Conservation (phyloP, 2,329 filamentous ascomycete genomes). For the Diaporthe australafricana region DNA sequence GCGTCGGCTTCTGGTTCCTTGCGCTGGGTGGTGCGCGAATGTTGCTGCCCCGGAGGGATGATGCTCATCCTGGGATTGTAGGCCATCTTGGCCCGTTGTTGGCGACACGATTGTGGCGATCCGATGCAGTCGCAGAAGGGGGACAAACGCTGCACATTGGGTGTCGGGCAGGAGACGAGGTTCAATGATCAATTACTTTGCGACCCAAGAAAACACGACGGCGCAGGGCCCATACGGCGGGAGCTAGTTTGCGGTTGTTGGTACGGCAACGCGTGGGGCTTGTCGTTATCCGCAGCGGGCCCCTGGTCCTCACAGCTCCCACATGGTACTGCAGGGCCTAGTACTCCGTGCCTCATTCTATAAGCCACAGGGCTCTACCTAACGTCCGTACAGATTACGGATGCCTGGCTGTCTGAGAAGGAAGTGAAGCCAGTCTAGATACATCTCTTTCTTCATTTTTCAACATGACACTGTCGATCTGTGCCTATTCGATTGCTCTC, state of each 20-base stretch:
- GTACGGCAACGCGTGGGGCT: conserved; percentile 26
- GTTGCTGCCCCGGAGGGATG: conserved; percentile 63
- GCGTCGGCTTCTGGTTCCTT: conserved; percentile 71
- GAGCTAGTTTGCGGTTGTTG: conserved; percentile 7
- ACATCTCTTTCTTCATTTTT: too few relatives aligned
- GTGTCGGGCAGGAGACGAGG: background rate
- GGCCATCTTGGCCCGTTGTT: conserved; percentile 56
- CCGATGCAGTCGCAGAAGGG: background rate
- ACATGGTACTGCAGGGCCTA: too few relatives aligned
- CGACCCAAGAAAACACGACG: conserved; percentile 22
- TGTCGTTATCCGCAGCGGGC: background rate
- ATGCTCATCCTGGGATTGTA: conserved; percentile 73
- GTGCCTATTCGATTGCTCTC: background rate
- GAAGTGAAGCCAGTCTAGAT: too few relatives aligned
- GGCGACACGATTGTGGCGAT: background rate
- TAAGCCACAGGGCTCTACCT: too few relatives aligned
- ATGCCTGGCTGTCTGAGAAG: too few relatives aligned
- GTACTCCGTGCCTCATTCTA: too few relatives aligned
- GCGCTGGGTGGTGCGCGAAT: conserved; percentile 59
- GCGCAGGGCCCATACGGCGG: background rate
- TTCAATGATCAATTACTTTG: background rate
- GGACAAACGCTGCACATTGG: background rate
- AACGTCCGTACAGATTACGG: too few relatives aligned
- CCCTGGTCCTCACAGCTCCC: background rate
- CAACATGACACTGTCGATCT: too few relatives aligned